Conservation (phyloP, 768 basidiomycete species). For the Botryobasidium botryosum region DNA sequence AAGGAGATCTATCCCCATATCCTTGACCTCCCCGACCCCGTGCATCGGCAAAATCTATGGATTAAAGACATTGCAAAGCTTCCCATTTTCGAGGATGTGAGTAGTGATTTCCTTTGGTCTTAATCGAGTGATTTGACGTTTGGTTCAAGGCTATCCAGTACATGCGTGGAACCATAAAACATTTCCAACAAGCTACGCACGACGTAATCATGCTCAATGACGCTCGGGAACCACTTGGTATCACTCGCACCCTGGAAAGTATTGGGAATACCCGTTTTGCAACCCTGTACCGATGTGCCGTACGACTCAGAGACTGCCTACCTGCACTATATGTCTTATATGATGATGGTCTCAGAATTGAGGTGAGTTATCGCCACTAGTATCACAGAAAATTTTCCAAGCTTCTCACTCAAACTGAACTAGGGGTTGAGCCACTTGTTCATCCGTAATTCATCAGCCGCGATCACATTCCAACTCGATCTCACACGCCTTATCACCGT, state of each 20-base stretch:
- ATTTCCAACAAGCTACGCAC: background rate
- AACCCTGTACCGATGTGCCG: background rate
- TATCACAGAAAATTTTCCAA: no score
- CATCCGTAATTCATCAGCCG: no score
- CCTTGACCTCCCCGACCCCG: background rate
- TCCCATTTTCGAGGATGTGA: background rate
- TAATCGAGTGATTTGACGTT: no score
- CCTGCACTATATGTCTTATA: background rate
- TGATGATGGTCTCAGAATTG: background rate
- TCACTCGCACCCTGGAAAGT: background rate
- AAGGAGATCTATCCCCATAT: background rate
- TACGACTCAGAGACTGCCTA: background rate
- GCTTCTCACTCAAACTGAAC: no score
- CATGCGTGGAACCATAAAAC: background rate
- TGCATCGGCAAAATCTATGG: background rate
- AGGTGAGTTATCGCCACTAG: no score
- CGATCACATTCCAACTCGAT: background rate
- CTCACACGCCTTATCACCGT: constrained; percentile 1
- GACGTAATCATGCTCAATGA: background rate
- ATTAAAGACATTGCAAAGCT: background rate
- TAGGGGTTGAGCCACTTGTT: no score
- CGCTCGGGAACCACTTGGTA: background rate
- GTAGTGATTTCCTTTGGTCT: background rate
- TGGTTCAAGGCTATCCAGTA: background rate
- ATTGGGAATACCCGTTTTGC: constrained; percentile 3